Conservation (phyloP, 1,139 yeast species). For the Suhomyces atakaporum region DNA sequence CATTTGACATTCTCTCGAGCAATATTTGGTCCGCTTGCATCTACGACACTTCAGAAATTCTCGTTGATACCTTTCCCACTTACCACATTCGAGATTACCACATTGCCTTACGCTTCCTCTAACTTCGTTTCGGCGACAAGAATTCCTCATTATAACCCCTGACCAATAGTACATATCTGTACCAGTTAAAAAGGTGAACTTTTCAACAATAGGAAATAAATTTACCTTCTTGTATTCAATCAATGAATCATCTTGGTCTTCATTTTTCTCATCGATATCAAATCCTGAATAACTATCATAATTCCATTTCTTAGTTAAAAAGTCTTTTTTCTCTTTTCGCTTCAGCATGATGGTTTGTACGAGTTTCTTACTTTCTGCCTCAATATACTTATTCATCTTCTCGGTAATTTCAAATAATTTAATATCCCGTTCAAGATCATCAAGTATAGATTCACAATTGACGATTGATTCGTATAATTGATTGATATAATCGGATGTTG, state of each 20-base stretch:
- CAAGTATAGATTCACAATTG: constrained; percentile 37
- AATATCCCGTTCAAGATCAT: constrained; percentile 43
- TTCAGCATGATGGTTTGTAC: constrained; percentile 35
- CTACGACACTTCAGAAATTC: constrained; percentile 94
- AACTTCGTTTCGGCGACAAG: constrained; percentile 85
- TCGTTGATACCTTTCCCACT: constrained; percentile 88
- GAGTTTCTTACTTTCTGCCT: constrained; percentile 36
- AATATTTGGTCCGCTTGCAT: constrained; percentile 92
- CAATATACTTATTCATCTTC: constrained; percentile 34
- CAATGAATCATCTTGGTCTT: constrained; percentile 50
- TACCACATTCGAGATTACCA: constrained; percentile 92
- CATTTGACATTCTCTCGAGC: constrained; percentile 89
- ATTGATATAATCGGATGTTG: constrained; percentile 18
- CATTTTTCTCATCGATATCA: constrained; percentile 51
- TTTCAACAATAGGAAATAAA: constrained; percentile 87
- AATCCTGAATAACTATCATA: constrained; percentile 63
- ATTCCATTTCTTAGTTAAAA: constrained; percentile 41
- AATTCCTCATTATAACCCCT: constrained; percentile 93
- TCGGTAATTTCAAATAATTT: constrained; percentile 42
- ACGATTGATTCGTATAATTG: constrained; percentile 38
- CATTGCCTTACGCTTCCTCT: constrained; percentile 93
- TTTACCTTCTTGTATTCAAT: constrained; percentile 61
- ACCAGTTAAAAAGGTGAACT: constrained; percentile 73
- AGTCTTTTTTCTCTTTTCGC: constrained; percentile 35
- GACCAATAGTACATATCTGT: constrained; percentile 95